Evolutionary conservation across 2,329 filamentous ascomycete genomes (phyloP), one percentile per base, ranked within the genome.

Genomic region (Fusarium sambucinum): DNA sequence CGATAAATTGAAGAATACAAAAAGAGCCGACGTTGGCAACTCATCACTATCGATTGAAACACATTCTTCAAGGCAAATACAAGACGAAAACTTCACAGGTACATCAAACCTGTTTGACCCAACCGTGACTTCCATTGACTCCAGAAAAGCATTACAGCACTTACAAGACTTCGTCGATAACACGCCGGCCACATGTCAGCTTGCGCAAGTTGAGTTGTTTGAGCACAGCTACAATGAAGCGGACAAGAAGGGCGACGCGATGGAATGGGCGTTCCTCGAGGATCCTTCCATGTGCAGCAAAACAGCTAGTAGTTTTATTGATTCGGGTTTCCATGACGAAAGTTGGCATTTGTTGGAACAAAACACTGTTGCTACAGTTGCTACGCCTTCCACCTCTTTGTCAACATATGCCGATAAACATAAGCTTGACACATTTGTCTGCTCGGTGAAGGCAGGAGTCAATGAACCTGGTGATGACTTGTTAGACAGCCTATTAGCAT

Each of bases 11-110:
- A 4, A 19, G 4, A 11, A 11, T 13, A 9, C 13, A 12, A 17
- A 21, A 14, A 47, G 21, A 13, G 4, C 13, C 27, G 8, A 1
- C 3, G 7, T 7, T 7, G 4, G 19, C 1, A 27, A 6, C 3
- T n/a, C 21, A 9, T 3, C 19, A 16, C 0, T 2, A 10, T 10
- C 13, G 3, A 12, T 6, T 9, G 6, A 19, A 37, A 14, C 2
- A 4, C 12, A 2, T 6, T 19, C 0, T 9, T 4, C 8, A 4
- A 12, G 13, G 1, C 1, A 10, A 11, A 19, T 37, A 16, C 12
- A 37, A 19, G 21, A 38, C 17, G 17, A 25, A 16, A 33, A 17
- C 17, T 50, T 38, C 3, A 19, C 9, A 12, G 23, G 47, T 29
- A 50, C 9, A 14, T 16, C 21, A 30, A 10, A 29, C 11, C 11